Percentiles rank a stretch among this genome's conserved stretches.
These are phyloP conservation scores for Hypoxylon sp. DNA, from an alignment of 2,329 filamentous ascomycete genomes.

Conservation along the genomic window DNA sequence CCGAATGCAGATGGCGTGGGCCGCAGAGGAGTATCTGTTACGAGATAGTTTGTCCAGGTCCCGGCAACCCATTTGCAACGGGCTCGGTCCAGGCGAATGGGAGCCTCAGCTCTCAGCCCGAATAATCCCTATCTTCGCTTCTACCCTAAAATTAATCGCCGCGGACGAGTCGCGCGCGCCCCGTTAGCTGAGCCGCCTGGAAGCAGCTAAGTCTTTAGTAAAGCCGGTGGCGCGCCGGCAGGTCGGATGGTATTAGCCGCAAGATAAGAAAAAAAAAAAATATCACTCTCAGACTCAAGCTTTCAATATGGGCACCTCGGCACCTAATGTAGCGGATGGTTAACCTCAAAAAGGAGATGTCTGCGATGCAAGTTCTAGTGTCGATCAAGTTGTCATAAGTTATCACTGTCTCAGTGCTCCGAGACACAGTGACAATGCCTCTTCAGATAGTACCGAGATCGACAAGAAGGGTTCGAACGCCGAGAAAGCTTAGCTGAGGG, in stretches of 20 bases:
- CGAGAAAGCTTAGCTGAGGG: constrained; percentile 20
- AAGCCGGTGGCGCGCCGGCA: too few relatives aligned
- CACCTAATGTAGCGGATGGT: too few relatives aligned
- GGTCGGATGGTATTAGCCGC: constrained; percentile 1
- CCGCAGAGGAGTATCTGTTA: constrained; percentile 44
- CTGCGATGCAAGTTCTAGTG: too few relatives aligned
- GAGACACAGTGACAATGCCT: too few relatives aligned
- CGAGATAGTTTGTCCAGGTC: constrained; percentile 45
- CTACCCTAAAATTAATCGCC: constrained; percentile 1
- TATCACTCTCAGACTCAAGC: too few relatives aligned
- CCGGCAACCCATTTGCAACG: constrained; percentile 45
- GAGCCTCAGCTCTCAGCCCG: constrained; percentile 33
- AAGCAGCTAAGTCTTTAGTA: constrained; percentile 21
- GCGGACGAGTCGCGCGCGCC: constrained; percentile 26
- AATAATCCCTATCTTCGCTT: constrained; percentile 43
- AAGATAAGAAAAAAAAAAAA: too few relatives aligned
- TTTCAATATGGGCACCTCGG: too few relatives aligned
- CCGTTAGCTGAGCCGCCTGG: constrained; percentile 22
- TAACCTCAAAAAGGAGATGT: too few relatives aligned
- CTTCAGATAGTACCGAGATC: constrained; percentile 26
- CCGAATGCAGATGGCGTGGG: constrained; percentile 34
- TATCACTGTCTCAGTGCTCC: too few relatives aligned
- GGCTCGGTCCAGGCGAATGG: constrained; percentile 38
- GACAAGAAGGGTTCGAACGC: constrained; percentile 15
- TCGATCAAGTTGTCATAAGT: too few relatives aligned